phyloP scores from a whole-genome alignment of 164 flowering plant genomes.

The Nelumbo lutea region DNA sequence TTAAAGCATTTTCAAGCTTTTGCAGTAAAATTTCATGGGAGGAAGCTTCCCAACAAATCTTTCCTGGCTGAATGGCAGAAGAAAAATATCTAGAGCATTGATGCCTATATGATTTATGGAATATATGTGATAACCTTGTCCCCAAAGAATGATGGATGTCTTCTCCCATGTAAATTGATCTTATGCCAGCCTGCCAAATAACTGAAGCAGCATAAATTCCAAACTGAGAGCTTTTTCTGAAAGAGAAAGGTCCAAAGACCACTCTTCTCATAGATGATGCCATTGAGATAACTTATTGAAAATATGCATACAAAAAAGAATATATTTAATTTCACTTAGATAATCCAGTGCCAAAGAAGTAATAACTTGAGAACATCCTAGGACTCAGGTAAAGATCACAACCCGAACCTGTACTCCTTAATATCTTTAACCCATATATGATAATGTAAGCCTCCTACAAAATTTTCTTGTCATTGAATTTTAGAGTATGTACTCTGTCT shows the following conservation, averaged over 20 bases:
- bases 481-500: no score
- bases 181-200: neutral
- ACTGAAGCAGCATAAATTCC: neutral
- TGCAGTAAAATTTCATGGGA: slow-evolving; percentile 32
- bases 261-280: neutral
- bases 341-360: no score
- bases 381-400: no score
- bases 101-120: neutral
- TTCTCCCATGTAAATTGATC: neutral
- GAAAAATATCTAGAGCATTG: slow-evolving; percentile 10
- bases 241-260: neutral
- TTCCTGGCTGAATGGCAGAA: slow-evolving; percentile 14
- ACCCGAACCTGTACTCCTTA: no score
- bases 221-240: slow-evolving; percentile 7
- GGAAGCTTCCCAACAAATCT: slow-evolving; percentile 33
- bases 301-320: neutral
- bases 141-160: neutral
- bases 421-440: no score
- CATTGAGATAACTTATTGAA: neutral
- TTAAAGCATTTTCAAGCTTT: slow-evolving; percentile 56
- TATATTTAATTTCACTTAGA: no score
- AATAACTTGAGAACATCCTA: no score
- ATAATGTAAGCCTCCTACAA: no score
- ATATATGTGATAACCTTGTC: neutral
- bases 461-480: no score